These are phyloP conservation scores for Parathielavia appendiculata DNA, from an alignment of 495 filamentous ascomycete species.

Conservation along the genomic window DNA sequence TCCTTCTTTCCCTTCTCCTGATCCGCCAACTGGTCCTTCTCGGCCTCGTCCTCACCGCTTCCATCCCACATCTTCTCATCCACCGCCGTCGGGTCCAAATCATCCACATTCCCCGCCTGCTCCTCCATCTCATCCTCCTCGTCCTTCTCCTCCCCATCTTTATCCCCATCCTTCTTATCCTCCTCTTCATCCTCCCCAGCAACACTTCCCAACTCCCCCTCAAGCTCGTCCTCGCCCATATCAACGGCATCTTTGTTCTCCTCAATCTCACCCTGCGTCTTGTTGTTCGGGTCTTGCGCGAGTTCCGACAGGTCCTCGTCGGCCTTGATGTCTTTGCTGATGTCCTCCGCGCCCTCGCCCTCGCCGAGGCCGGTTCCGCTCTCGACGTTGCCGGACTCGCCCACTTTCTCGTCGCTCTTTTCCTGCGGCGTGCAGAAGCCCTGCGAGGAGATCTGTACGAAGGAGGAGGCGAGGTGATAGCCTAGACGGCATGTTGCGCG, in stretches of 20 bases:
- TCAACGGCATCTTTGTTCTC: constrained; percentile 86
- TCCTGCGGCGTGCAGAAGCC: constrained; percentile 90
- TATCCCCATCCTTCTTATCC: constrained; percentile 45
- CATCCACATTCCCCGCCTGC: constrained; percentile 82
- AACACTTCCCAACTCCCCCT: constrained; percentile 68
- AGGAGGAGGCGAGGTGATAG: constrained; percentile 66
- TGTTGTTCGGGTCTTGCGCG: constrained; percentile 71
- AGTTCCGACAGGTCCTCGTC: constrained; percentile 92
- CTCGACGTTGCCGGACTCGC: constrained; percentile 71
- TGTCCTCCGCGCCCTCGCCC: constrained; percentile 90
- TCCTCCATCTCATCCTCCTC: constrained; percentile 71
- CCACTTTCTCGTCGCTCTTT: constrained; percentile 59
- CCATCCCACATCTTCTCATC: constrained; percentile 99
- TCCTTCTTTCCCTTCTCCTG: constrained; percentile 58
- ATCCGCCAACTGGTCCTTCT: constrained; percentile 79
- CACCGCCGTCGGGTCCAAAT: constrained; percentile 77
- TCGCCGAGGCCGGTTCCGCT: constrained; percentile 95
- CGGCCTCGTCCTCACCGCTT: constrained; percentile 62
- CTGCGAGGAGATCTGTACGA: constrained; percentile 67
- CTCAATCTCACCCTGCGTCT: constrained; percentile 65
- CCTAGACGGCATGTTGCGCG: constrained; percentile 65
- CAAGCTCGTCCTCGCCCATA: constrained; percentile 86
- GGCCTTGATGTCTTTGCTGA: constrained; percentile 89
- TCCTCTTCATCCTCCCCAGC: constrained; percentile 53
- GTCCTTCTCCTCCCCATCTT: constrained; percentile 40